These are phyloP conservation scores for Irpex lacteus DNA, from an alignment of 1,284 basidiomycete genomes.

Conservation along the genomic window DNA sequence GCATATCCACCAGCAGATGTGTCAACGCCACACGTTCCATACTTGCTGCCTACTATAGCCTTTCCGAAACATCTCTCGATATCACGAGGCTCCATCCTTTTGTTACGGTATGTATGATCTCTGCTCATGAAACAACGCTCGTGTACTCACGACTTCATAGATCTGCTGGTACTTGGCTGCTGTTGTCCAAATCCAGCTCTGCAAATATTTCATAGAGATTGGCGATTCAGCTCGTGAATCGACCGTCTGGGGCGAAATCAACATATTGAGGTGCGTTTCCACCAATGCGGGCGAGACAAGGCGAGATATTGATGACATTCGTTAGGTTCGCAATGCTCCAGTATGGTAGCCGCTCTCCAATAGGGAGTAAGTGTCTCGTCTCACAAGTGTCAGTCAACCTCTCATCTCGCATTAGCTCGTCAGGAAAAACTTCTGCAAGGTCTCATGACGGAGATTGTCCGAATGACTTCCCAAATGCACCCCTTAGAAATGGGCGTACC, in stretches of 20 bases:
- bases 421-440: slow-evolving; percentile 80
- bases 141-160: slow-evolving; percentile 35
- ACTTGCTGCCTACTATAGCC: slow-evolving; percentile 66
- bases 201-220: slow-evolving; percentile 79
- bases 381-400: slow-evolving; percentile 11
- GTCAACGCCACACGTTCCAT: slow-evolving; percentile 70
- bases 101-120: slow-evolving; percentile 54
- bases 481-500: slow-evolving; percentile 76
- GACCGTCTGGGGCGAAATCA: slow-evolving; percentile 81
- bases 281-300: not conserved
- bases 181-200: slow-evolving; percentile 78
- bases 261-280: slow-evolving; percentile 57
- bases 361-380: slow-evolving; percentile 59
- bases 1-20: slow-evolving; percentile 67
- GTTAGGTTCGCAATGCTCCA: slow-evolving; percentile 74
- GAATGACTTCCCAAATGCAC: slow-evolving; percentile 72
- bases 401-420: slow-evolving; percentile 45
- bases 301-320: not conserved
- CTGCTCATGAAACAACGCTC: not conserved
- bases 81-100: slow-evolving; percentile 78
- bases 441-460: slow-evolving; percentile 80
- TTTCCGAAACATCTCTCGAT: slow-evolving; percentile 74
- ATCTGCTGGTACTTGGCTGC: slow-evolving; percentile 88
- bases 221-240: slow-evolving; percentile 68
- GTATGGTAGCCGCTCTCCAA: slow-evolving; percentile 75